A percentile compares a stretch with the other conserved stretches of the same genome.
Conservation (phyloP, 2,329 filamentous ascomycete species). For the Aspergillus novofumigatus region DNA sequence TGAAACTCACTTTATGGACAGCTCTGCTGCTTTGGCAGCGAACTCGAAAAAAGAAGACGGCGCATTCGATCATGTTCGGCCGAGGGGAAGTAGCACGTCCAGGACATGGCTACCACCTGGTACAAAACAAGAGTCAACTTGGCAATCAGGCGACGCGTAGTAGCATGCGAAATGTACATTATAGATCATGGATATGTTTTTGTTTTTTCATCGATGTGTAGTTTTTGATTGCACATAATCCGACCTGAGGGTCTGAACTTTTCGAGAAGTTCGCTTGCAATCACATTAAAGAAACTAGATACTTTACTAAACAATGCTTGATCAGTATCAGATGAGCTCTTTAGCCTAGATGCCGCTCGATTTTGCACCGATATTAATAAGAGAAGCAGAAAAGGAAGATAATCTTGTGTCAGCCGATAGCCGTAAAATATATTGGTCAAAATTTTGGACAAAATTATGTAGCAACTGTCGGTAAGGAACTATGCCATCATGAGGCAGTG, state of each 20-base stretch:
- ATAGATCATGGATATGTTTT: not conserved
- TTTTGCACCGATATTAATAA: not conserved
- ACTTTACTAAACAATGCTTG: not conserved
- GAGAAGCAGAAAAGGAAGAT: not conserved
- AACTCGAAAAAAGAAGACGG: conserved; percentile 43
- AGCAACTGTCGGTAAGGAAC: conserved; percentile 66
- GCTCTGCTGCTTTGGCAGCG: conserved; percentile 14
- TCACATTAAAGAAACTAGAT: not conserved
- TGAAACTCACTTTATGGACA: conserved; percentile 18
- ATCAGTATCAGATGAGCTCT: not conserved
- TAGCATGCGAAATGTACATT: conserved; percentile 6
- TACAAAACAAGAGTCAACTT: conserved; percentile 82
- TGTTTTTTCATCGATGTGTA: not conserved
- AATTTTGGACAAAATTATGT: conserved; percentile 38
- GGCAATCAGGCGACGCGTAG: conserved; percentile 52
- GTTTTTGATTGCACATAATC: conserved; percentile 3
- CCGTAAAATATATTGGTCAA: not conserved
- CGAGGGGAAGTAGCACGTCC: conserved; percentile 37
- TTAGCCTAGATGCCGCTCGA: not conserved
- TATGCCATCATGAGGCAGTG: conserved; percentile 50
- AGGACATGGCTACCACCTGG: conserved; percentile 67
- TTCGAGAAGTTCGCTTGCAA: not conserved
- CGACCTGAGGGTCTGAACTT: not conserved
- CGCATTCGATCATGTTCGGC: conserved; percentile 40
- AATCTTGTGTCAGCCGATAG: not conserved